Evolutionary conservation across 208 protist species (phyloP), one percentile per base, ranked within the genome.

Genomic region (Porcisia deanei): DNA sequence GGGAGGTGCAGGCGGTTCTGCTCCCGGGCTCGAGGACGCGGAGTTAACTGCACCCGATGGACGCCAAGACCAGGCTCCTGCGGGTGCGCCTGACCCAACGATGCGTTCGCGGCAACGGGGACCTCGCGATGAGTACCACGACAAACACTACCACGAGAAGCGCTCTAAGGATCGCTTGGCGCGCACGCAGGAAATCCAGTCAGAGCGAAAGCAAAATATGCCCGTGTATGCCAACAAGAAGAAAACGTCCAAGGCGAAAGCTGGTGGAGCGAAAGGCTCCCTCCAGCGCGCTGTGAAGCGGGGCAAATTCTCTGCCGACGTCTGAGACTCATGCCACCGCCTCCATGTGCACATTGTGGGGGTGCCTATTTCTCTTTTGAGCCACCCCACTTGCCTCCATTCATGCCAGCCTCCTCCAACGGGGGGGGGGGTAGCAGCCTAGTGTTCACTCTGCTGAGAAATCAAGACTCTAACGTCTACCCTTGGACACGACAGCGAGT

Each of bases 201-300:
- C 79, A 10, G 75, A 84, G 71, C 65, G 70, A 18, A 55, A 43
- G 3, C 68, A 71, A 39, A 73, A 41, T 0, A 80, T 71, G 49
- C 86, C 86, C 6, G 65, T 84, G 16, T 96, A 96, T 73, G 83
- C 88, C 10, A 85, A 85, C 65, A 96, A 94, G 82, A 85, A 88
- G 73, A 96, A 96, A 76, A 91, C 88, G 12, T 82, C 75, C 2
- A 77, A 79, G 43, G 43, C 54, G 45, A 81, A 76, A 37, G 69
- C 37, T 1, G 70, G 76, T n/a, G 81, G 77, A 1, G 30, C 71
- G 30, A 81, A 78, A 52, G 55, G 57, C 3, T 64, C 54, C 34
- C 49, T 85, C 41, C 73, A 79, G 52, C 76, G 72, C 43, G 82
- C 77, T 0, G 55, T 82, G 5, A 69, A 54, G 54, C 69, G 63